Evolutionary conservation across 371 early-diverging fungal species (phyloP).

Genomic region (Mucor piriformis): DNA sequence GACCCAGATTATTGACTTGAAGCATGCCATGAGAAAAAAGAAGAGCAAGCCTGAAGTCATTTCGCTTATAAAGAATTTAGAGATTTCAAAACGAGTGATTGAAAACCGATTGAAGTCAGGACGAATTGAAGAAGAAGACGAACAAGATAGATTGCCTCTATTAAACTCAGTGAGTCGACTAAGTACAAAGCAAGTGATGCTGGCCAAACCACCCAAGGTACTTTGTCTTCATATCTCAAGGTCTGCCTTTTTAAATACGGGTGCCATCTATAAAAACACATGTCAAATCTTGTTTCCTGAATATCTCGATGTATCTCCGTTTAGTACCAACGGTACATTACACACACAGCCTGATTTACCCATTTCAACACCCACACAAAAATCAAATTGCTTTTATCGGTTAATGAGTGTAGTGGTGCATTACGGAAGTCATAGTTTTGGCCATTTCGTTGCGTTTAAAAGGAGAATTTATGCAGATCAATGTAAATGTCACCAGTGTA

Average conservation of each 20-base stretch:
- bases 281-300: conserved; percentile 64
- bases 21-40: conserved; percentile 41
- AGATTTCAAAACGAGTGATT: conserved; percentile 14
- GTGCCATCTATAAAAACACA: conserved; percentile 68
- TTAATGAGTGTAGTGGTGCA: conserved; percentile 87
- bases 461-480: conserved; percentile 49
- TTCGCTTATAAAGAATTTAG: neutral
- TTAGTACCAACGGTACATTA: conserved; percentile 56
- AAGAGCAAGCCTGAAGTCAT: neutral
- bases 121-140: conserved; percentile 28
- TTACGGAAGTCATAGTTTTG: conserved; percentile 86
- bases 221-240: conserved; percentile 77
- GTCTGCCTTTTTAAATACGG: conserved; percentile 64
- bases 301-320: conserved; percentile 65
- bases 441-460: conserved; percentile 91
- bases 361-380: conserved; percentile 44
- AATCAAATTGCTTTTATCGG: neutral
- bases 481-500: conserved; percentile 38
- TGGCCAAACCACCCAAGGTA: conserved; percentile 60
- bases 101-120: conserved; percentile 10
- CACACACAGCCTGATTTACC: conserved; percentile 56
- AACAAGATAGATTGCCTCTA: conserved; percentile 28
- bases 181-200: conserved; percentile 64
- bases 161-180: conserved; percentile 24
- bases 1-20: conserved; percentile 45